A percentile compares a stretch with the other conserved stretches of the same genome.
phyloP scores from a whole-genome alignment of 148 eudicot species.

The Rhododendron ovatum region DNA sequence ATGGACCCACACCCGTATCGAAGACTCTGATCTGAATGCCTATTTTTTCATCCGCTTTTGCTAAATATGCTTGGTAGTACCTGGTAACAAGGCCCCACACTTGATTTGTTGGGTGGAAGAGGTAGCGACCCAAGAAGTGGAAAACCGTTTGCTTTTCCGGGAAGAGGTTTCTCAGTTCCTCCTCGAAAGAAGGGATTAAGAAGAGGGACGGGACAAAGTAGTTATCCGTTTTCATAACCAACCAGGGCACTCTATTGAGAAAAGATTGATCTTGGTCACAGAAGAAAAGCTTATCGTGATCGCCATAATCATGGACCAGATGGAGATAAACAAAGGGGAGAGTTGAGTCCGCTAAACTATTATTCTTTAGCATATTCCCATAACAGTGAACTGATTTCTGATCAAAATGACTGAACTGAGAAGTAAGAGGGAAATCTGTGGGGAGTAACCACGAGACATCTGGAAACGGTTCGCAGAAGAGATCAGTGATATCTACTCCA shows the following conservation, averaged over 20 bases:
- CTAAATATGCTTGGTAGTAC: conserved; percentile 73
- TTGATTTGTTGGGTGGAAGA: conserved; percentile 86
- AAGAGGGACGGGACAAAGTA: conserved; percentile 85
- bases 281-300: conserved; percentile 88
- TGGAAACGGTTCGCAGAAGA: conserved; percentile 96
- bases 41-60: conserved; percentile 70
- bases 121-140: conserved; percentile 84
- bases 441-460: conserved; percentile 82
- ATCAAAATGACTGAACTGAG: conserved; percentile 44
- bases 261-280: conserved; percentile 68
- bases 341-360: conserved; percentile 10
- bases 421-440: conserved; percentile 61
- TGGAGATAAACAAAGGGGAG: conserved; percentile 67
- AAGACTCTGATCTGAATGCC: conserved; percentile 86
- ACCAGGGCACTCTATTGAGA: conserved; percentile 66
- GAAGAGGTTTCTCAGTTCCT: conserved; percentile 60
- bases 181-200: conserved; percentile 71
- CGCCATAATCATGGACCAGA: conserved; percentile 75
- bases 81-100: conserved; percentile 90
- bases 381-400: conserved; percentile 36
- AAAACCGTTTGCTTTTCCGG: conserved; percentile 76
- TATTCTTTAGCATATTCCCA: conserved; percentile 59
- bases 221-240: conserved; percentile 75
- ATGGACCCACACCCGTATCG: conserved; percentile 57
- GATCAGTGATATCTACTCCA: conserved; percentile 68